Base-by-base conservation (phyloP, 2,329 filamentous ascomycete genomes). In the Hypoxylon rubiginosum region DNA sequence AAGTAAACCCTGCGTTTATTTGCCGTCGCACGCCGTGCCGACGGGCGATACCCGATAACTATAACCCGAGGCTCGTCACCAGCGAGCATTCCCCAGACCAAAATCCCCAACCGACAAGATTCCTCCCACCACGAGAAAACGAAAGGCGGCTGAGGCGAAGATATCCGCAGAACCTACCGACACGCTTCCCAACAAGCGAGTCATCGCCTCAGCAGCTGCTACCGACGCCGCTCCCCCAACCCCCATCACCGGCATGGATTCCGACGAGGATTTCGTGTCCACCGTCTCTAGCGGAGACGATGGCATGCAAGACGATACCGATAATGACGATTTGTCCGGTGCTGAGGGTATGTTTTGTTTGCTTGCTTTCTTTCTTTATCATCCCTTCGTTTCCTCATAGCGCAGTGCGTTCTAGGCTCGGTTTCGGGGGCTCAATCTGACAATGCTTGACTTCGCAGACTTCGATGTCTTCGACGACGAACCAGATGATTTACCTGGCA, bases 261-360 rank as follows among this genome's bases (percentile, higher is more conserved):
- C 94, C 8, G 95, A 98, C 74, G 94, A 97, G 76, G 95, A 97
- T 66, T 94, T 94, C 79, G 91, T 96, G 87, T 97, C 92, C 73
- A 89, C 90, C 76, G 85, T 90, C 73, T 95, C 92, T 45, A 97
- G 92, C 76, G 91, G 90, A 45, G 90, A 91, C 59, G 90, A 92
- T 70, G 87, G 93, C 65, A 86, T 91, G 79, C 87, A 91, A 68
- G 92, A 94, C 74, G 90, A 92, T 66, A 94, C 92, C 72, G 94
- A 93, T 58, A 92, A 94, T 73, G 90, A 86, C 78, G 80, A 86
- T 79, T 34, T 87, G 67, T 88, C 85, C 1, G 85, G 77, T 5
- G 82, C 75, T 17, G 85, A 87, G 73, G 85, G 85, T 86, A 73
- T 50, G 77, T 75, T 75, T 13, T 17, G 24, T 58, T 49, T 48